phyloP scores from a whole-genome alignment of 108 stramenopile genomes.

The Epipyxis sp. region DNA sequence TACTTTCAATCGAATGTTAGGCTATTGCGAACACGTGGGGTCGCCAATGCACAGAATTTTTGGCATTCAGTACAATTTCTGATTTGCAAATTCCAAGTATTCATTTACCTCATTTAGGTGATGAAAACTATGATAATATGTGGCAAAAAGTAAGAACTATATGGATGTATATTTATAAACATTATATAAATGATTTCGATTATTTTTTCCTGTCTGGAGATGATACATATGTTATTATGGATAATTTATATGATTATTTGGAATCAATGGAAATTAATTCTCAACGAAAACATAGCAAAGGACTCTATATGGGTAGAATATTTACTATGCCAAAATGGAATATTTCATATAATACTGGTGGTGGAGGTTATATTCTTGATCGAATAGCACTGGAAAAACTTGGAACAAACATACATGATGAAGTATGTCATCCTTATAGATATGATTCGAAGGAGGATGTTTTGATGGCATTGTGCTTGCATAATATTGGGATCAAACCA shows the following conservation, averaged over 20 bases:
- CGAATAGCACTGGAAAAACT: constrained; percentile 74
- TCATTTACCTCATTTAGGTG: constrained; percentile 82
- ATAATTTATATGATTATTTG: constrained; percentile 74
- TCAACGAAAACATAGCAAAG: neutral
- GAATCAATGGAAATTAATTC: constrained; percentile 58
- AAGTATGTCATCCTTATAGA: constrained; percentile 69
- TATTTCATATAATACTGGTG: constrained; percentile 78
- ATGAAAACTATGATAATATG: constrained; percentile 92
- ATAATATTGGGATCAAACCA: too few species aligned
- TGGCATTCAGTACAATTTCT: constrained; percentile 76
- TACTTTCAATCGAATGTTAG: too few species aligned
- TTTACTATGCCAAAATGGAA: constrained; percentile 69
- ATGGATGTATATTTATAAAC: constrained; percentile 74
- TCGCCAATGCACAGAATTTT: constrained; percentile 81
- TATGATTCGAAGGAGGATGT: too few species aligned
- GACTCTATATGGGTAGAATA: constrained; percentile 67
- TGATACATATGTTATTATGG: constrained; percentile 78
- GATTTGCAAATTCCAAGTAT: constrained; percentile 70
- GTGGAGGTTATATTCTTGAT: constrained; percentile 88
- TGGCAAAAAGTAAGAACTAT: constrained; percentile 93
- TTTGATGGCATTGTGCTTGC: too few species aligned
- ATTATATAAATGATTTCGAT: constrained; percentile 79
- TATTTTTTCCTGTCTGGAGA: constrained; percentile 86
- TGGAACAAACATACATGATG: constrained; percentile 54
- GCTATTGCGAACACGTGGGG: constrained; percentile 64